phyloP scores from a whole-genome alignment of 768 basidiomycete genomes.

The Ramaria rubella region DNA sequence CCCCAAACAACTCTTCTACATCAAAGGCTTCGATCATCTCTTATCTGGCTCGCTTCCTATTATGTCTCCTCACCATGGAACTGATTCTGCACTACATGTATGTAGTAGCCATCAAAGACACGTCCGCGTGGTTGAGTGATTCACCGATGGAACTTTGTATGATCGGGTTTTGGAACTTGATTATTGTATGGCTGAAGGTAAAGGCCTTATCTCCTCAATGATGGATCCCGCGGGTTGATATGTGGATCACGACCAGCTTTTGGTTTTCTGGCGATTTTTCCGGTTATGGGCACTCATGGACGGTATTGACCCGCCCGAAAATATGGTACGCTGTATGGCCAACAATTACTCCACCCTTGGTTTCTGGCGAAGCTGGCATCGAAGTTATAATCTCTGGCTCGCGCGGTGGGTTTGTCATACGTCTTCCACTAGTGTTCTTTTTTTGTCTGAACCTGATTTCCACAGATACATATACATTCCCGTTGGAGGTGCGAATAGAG shows the following conservation, averaged over 20 bases:
- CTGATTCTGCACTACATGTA: constrained; percentile 91
- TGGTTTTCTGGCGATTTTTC: constrained; percentile 96
- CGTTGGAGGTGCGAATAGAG: constrained; percentile 62
- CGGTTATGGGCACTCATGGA: constrained; percentile 86
- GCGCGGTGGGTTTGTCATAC: constrained; percentile 49
- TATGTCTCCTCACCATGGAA: constrained; percentile 81
- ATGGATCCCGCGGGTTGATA: not conserved
- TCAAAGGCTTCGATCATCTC: constrained; percentile 30
- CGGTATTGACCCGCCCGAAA: constrained; percentile 91
- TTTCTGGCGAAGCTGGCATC: constrained; percentile 97
- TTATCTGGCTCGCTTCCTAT: constrained; percentile 67
- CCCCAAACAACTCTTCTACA: constrained; percentile 27
- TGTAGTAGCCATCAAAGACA: constrained; percentile 92
- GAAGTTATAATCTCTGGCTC: constrained; percentile 94
- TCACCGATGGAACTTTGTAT: constrained; percentile 77
- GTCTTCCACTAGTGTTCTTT: not conserved
- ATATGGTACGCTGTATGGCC: constrained; percentile 97
- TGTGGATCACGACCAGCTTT: constrained; percentile 68
- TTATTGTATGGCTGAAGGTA: constrained; percentile 95
- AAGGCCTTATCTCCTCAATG: constrained; percentile 14
- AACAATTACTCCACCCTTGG: constrained; percentile 92
- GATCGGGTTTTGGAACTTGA: constrained; percentile 96
- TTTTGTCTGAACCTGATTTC: not conserved
- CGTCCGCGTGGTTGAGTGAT: constrained; percentile 72
- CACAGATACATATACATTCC: constrained; percentile 91